Percentiles rank a stretch among this genome's conserved stretches.
phyloP scores from a whole-genome alignment of 2,329 filamentous ascomycete species.

The Verticillium albo-atrum region DNA sequence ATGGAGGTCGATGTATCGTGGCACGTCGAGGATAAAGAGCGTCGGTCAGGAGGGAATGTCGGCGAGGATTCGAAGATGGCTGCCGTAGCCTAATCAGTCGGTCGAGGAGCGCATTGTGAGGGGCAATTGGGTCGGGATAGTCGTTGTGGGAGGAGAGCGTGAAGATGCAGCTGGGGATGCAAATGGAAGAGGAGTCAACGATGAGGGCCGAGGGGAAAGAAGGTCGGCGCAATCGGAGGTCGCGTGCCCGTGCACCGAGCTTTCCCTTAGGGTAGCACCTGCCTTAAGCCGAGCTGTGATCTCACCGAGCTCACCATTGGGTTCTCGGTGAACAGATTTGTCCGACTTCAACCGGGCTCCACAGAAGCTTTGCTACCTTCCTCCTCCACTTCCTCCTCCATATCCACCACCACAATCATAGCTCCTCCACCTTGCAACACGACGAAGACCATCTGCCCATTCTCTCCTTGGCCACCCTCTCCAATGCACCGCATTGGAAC shows the following conservation, averaged over 20 bases:
- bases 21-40: background rate
- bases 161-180: background rate
- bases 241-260: background rate
- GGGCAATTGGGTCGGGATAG: background rate
- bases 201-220: background rate
- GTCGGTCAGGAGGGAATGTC: slow-evolving; percentile 2
- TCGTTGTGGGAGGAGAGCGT: background rate
- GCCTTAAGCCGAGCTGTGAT: background rate
- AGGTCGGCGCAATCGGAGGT: background rate
- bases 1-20: background rate
- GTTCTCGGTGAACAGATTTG: background rate
- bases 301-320: background rate
- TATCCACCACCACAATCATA: background rate
- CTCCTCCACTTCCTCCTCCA: no score
- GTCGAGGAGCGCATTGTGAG: background rate
- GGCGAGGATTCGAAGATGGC: background rate
- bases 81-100: background rate
- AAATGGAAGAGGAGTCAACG: background rate
- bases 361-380: background rate
- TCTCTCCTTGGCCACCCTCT: background rate
- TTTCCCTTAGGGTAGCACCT: background rate
- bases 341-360: background rate
- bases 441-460: background rate
- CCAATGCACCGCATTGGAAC: background rate
- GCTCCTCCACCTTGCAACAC: background rate